These are phyloP conservation scores for Suillus hirtellus DNA, from an alignment of 768 basidiomycete species.

Conservation along the genomic window DNA sequence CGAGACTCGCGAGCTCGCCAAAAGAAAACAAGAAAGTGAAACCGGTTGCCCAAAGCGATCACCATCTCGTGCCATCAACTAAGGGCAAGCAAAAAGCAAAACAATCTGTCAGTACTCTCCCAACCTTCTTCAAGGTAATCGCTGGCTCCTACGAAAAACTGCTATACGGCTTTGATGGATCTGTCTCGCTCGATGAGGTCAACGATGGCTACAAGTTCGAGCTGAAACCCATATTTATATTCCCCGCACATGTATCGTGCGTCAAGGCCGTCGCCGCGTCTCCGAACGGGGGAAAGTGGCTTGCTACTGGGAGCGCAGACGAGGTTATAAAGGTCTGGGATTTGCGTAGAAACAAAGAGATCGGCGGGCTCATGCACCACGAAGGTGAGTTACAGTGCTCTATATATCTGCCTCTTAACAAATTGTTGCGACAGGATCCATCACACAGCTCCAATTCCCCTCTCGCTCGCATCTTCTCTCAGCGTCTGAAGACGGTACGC, in stretches of 20 bases:
- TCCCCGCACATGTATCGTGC: conserved; percentile 94
- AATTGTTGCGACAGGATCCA: conserved; percentile 62
- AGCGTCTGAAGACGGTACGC: conserved; percentile 88
- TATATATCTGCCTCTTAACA: conserved; percentile 2
- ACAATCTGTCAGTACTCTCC: conserved; percentile 31
- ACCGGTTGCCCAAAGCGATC: conserved; percentile 4
- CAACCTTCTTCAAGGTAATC: conserved; percentile 77
- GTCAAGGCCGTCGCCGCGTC: conserved; percentile 90
- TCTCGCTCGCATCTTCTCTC: conserved; percentile 88
- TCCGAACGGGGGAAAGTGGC: conserved; percentile 91
- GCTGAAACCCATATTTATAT: conserved; percentile 87
- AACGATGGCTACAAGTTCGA: conserved; percentile 32
- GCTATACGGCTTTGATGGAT: conserved; percentile 84
- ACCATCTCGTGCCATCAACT: conserved; percentile 16
- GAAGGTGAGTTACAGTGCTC: conserved; percentile 57
- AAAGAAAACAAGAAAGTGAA: conserved; percentile 11
- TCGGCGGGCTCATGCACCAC: conserved; percentile 94
- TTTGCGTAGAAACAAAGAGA: conserved; percentile 84
- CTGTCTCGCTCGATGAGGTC: conserved; percentile 36
- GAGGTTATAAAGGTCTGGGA: conserved; percentile 99
- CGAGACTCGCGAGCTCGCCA: conserved; percentile 22
- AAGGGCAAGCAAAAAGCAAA: conserved; percentile 34
- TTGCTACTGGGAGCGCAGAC: conserved; percentile 94
- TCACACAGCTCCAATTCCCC: conserved; percentile 85
- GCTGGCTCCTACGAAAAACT: conserved; percentile 97